Conservation (phyloP, 495 filamentous ascomycete genomes). For the Penicillium diatomitis region DNA sequence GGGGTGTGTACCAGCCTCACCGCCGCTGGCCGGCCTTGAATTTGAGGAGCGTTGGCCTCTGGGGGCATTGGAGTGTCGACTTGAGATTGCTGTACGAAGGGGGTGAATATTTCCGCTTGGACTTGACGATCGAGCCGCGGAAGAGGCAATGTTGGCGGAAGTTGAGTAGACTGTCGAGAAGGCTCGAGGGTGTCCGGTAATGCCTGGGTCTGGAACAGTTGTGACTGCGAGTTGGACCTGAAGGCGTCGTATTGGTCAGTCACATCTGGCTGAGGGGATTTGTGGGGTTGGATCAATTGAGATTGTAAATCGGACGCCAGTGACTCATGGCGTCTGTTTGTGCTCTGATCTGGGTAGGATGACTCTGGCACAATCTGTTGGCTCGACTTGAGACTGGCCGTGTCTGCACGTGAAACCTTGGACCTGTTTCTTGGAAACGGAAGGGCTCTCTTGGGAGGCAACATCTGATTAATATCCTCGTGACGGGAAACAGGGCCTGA, state of each 20-base stretch:
- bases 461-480: conserved; percentile 25
- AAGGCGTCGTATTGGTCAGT: too few species aligned
- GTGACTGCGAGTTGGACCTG: neutral
- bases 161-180: neutral
- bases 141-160: neutral
- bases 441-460: conserved; percentile 39
- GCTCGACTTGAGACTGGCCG: neutral
- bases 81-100: neutral
- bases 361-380: conserved; percentile 1
- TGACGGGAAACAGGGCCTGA: conserved; percentile 16
- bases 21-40: conserved; percentile 8
- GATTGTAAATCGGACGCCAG: conserved; percentile 3
- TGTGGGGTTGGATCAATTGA: neutral
- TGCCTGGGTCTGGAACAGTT: conserved; percentile 3
- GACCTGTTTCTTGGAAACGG: conserved; percentile 27
- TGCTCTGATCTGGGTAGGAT: neutral
- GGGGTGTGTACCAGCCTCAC: conserved; percentile 2
- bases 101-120: neutral
- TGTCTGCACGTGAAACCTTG: conserved; percentile 10
- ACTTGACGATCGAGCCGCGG: neutral
- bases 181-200: neutral
- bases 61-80: too few species aligned
- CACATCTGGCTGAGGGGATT: too few species aligned
- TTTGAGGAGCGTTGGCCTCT: neutral
- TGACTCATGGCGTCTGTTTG: neutral